These are phyloP conservation scores for Apiospora marii DNA, from an alignment of 2,329 filamentous ascomycete genomes.

Conservation along the genomic window DNA sequence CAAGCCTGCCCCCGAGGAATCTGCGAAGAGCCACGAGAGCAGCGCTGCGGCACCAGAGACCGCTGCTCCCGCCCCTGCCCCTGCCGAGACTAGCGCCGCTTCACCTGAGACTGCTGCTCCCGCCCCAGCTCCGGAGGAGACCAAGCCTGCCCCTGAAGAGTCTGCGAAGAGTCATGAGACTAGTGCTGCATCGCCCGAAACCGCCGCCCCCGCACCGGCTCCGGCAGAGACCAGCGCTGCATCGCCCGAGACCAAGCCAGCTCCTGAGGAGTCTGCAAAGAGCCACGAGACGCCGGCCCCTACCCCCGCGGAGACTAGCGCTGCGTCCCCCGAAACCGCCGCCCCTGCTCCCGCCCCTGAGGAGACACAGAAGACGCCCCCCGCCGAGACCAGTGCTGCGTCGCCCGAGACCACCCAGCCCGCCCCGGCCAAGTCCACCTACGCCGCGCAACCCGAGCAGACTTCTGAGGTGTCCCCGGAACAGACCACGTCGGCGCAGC, in stretches of 20 bases:
- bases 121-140: background rate
- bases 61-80: background rate
- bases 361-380: no score
- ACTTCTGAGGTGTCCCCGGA: background rate
- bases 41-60: background rate
- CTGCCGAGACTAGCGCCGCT: background rate
- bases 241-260: background rate
- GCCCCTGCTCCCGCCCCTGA: background rate
- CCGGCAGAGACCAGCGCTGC: background rate
- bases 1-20: background rate
- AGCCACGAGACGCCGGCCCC: background rate
- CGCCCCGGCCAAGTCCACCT: background rate
- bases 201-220: background rate
- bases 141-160: background rate
- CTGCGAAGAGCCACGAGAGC: background rate
- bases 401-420: background rate
- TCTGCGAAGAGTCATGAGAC: background rate
- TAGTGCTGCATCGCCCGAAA: background rate
- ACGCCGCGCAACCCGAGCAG: background rate
- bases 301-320: background rate
- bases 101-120: background rate
- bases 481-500: background rate
- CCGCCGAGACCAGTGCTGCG: background rate
- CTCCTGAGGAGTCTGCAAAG: no score
- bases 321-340: background rate